These are phyloP conservation scores for Flammula alnicola DNA, from an alignment of 1,284 basidiomycete species.

Conservation along the genomic window DNA sequence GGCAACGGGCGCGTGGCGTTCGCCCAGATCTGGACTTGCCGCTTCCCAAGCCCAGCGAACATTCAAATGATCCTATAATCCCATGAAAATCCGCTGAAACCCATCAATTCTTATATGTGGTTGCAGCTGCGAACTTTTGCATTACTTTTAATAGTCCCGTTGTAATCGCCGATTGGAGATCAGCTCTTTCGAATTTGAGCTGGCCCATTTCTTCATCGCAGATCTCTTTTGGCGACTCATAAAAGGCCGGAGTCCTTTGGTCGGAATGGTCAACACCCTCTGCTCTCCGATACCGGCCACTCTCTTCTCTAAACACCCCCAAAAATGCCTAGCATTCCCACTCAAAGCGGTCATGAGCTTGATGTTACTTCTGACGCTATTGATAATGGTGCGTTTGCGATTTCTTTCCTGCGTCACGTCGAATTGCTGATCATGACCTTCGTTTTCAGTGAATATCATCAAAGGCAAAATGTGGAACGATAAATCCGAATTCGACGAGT, in stretches of 20 bases:
- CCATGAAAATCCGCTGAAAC: slow-evolving; percentile 17
- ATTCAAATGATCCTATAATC: slow-evolving; percentile 15
- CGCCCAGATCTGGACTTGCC: slow-evolving; percentile 8
- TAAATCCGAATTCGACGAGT: slow-evolving; percentile 66
- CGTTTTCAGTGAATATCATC: slow-evolving; percentile 62
- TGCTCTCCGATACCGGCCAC: slow-evolving; percentile 8
- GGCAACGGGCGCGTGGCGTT: slow-evolving; percentile 22
- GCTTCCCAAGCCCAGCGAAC: slow-evolving; percentile 1
- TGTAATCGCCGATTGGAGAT: slow-evolving; percentile 24
- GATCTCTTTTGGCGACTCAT: slow-evolving; percentile 11
- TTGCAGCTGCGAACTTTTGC: slow-evolving; percentile 8
- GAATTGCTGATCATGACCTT: neutral
- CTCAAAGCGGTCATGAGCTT: slow-evolving; percentile 42
- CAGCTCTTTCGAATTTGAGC: slow-evolving; percentile 1
- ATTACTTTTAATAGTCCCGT: slow-evolving; percentile 19
- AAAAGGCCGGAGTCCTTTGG: slow-evolving; percentile 20
- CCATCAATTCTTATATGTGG: slow-evolving; percentile 13
- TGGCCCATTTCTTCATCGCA: neutral
- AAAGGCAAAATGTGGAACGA: slow-evolving; percentile 68
- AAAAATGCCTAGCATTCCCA: slow-evolving; percentile 30
- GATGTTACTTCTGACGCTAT: slow-evolving; percentile 77
- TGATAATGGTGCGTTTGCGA: slow-evolving; percentile 60
- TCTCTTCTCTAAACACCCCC: slow-evolving; percentile 1
- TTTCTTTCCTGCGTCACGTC: neutral
- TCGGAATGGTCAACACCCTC: slow-evolving; percentile 15